phyloP scores from a whole-genome alignment of 73 alveolate genomes.

The Blepharisma stoltei region DNA sequence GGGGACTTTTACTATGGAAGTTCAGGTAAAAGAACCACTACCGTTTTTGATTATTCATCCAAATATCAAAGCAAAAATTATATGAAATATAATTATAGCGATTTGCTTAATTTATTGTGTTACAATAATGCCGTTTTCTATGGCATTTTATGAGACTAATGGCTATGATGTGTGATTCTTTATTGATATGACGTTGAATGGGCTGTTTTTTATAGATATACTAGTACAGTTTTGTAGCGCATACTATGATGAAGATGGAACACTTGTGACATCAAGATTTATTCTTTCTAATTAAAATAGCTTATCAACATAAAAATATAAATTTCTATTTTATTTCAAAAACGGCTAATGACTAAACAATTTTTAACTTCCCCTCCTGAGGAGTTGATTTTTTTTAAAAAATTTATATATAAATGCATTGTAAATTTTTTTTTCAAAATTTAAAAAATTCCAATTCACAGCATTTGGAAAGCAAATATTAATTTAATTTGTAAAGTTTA shows the following conservation, averaged over 20 bases:
- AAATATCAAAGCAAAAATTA: not conserved
- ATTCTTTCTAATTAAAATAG: too few relatives aligned
- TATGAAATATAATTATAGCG: not conserved
- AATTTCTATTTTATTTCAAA: too few relatives aligned
- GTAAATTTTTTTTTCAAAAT: too few relatives aligned
- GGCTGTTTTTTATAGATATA: not conserved
- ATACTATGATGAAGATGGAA: not conserved
- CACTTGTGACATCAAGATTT: not conserved
- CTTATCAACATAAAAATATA: too few relatives aligned
- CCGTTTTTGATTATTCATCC: constrained; percentile 6
- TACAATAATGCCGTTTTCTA: not conserved
- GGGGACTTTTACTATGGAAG: too few relatives aligned
- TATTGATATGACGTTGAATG: not conserved
- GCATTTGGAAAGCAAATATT: too few relatives aligned
- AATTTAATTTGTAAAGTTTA: too few relatives aligned
- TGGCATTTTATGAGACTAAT: not conserved
- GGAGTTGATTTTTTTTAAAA: too few relatives aligned
- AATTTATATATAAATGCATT: too few relatives aligned
- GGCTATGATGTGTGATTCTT: not conserved
- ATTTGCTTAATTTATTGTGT: not conserved
- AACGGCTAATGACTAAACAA: too few relatives aligned
- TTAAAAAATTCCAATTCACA: too few relatives aligned
- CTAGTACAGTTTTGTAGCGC: not conserved
- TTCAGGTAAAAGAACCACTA: not conserved
- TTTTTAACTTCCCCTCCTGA: too few relatives aligned